Percentiles rank a stretch among this genome's conserved stretches.
Conservation (phyloP, 495 filamentous ascomycete species). For the Cercophora scortea region DNA sequence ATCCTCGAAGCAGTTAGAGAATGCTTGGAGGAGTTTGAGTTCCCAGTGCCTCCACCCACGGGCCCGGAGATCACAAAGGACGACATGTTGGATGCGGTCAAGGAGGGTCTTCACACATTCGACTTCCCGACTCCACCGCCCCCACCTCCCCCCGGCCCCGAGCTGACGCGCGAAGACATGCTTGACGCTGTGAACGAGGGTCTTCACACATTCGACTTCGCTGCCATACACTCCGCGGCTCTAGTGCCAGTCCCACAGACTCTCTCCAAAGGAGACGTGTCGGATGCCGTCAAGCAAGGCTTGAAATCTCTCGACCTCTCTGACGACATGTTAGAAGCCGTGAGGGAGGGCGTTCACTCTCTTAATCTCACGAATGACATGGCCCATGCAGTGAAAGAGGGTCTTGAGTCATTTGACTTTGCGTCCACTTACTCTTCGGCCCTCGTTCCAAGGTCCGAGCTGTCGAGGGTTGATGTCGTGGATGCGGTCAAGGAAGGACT, state of each 20-base stretch:
- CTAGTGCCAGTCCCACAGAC: slow-evolving; percentile 14
- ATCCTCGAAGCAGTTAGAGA: slow-evolving; percentile 68
- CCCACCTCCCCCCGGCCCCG: slow-evolving; percentile 4
- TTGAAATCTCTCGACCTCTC: slow-evolving; percentile 17
- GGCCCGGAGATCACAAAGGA: slow-evolving; percentile 41
- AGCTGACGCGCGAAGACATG: slow-evolving; percentile 30
- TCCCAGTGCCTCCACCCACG: slow-evolving; percentile 40
- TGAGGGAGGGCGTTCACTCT: slow-evolving; percentile 16
- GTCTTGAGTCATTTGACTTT: slow-evolving; percentile 16
- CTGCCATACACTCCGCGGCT: slow-evolving; percentile 12
- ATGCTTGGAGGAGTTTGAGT: slow-evolving; percentile 68
- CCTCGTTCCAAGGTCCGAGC: slow-evolving; percentile 16
- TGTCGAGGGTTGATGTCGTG: slow-evolving; percentile 18
- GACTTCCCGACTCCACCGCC: slow-evolving; percentile 30
- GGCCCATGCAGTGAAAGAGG: slow-evolving; percentile 10
- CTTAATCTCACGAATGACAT: slow-evolving; percentile 9
- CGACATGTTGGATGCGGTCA: slow-evolving; percentile 47
- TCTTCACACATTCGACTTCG: slow-evolving; percentile 34
- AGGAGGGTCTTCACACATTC: slow-evolving; percentile 40
- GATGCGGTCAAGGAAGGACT: slow-evolving; percentile 23
- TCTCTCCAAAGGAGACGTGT: slow-evolving; percentile 16
- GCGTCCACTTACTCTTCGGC: slow-evolving; percentile 10
- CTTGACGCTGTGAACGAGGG: slow-evolving; percentile 38
- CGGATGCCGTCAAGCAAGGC: slow-evolving; percentile 20
- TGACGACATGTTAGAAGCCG: slow-evolving; percentile 17